Base-by-base conservation (phyloP, 2,329 filamentous ascomycete genomes). In the Xylaria sp. region DNA sequence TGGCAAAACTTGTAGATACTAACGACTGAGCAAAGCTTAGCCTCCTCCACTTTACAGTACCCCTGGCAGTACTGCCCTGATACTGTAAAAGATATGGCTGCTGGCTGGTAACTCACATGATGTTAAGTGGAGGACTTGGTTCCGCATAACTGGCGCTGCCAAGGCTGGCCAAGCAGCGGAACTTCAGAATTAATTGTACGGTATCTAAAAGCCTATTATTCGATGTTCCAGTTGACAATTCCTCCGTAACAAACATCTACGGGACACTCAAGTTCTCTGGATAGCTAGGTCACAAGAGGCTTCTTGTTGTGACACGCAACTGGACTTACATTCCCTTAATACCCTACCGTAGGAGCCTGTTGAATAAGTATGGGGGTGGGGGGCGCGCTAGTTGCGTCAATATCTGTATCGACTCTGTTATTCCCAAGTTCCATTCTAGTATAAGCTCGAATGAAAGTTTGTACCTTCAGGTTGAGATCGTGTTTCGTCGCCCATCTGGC, bases 51-150 rank as follows among this genome's bases (percentile, higher is more conserved):
- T 54, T 54, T 28, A 46, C 9, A 56, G 18, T 28, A 28, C 28
- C 28, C 28, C 28, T 28, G 28, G 28, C 28, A 28, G 28, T 28
- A 28, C 28, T 55, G 50, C 51, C 55, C 52, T 54, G 37, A 34
- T 39, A 15, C 20, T 55, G 25, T 6, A 46, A 3, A 13, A 28
- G 18, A 50, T 6, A 20, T 9, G 15, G 23, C 23, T 8, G 23
- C 15, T 48, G 28, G 25, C 15, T n/a, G 34, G 25, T 48, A 44
- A 41, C 59, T 66, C 58, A 66, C 67, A 69, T 69, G 63, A 66
- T 66, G 61, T 39, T 60, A 18, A 58, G 60, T 59, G 60, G 55
- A 64, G 46, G 48, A 15, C 46, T 50, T 50, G 48, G 25, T 28
- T 15, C 55, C 25, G 55, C 20, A 46, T 48, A 37, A 50, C 25